A percentile compares a stretch with the other conserved stretches of the same genome.
These are phyloP conservation scores for Nephelium lappaceum DNA, from an alignment of 345 rosid species.

Conservation along the genomic window DNA sequence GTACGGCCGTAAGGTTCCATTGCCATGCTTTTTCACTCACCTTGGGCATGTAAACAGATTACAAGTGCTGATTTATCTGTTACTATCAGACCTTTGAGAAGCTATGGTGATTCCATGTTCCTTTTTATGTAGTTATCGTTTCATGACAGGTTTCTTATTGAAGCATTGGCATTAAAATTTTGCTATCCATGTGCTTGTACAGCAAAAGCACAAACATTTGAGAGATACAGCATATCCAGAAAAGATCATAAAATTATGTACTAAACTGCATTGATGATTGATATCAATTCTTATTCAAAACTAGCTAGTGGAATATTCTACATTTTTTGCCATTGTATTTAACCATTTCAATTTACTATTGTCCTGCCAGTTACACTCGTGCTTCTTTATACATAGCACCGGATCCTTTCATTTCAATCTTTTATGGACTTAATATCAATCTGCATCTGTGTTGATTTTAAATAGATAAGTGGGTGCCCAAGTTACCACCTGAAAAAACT, in stretches of 20 bases:
- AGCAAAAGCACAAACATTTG: not conserved
- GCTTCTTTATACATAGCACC: too few species aligned
- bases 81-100: not conserved
- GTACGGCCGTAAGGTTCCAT: constrained; percentile 29
- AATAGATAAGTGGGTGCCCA: too few species aligned
- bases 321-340: not conserved
- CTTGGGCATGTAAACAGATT: constrained; percentile 22
- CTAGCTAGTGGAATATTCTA: not conserved
- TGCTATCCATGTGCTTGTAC: not conserved
- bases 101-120: not conserved
- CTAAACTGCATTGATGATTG: not conserved
- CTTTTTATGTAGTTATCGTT: not conserved
- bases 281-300: not conserved
- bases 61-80: constrained; percentile 6
- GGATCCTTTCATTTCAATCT: not conserved
- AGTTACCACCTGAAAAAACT: too few species aligned
- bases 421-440: too few species aligned
- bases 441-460: too few species aligned
- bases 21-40: constrained; percentile 22
- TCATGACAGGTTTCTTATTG: not conserved
- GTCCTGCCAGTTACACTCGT: not conserved
- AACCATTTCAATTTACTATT: too few species aligned
- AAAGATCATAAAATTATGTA: not conserved
- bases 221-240: not conserved
- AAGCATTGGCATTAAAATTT: not conserved